Conservation (phyloP, 2,329 filamentous ascomycete genomes). For the Paraphaeosphaeria minitans region DNA sequence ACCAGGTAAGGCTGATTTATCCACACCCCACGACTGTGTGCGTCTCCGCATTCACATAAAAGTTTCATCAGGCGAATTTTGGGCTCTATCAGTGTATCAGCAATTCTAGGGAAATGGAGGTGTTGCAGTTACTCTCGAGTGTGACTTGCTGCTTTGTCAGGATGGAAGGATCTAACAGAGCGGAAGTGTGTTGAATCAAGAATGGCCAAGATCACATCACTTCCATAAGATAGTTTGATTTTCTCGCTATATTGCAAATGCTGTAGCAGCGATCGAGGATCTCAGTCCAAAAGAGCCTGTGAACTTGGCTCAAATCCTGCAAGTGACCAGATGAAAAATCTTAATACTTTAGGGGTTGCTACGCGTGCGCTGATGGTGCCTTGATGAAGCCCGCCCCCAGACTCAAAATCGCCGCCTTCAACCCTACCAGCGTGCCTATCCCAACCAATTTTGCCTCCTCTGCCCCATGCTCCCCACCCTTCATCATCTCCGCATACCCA, state of each 20-base stretch:
- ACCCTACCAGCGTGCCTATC: slow-evolving; percentile 5
- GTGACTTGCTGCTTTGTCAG: background rate
- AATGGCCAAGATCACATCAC: background rate
- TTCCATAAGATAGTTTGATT: no score
- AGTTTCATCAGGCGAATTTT: no score
- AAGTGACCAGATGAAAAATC: background rate
- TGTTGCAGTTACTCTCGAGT: background rate
- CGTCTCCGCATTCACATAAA: no score
- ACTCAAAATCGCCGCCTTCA: slow-evolving; percentile 8
- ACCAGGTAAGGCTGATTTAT: no score
- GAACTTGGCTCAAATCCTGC: background rate
- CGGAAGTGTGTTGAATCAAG: background rate
- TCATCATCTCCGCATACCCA: slow-evolving; percentile 10
- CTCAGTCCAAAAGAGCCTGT: background rate
- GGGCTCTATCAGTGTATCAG: no score
- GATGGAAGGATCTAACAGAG: background rate
- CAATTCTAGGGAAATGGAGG: no score
- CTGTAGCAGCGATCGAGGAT: background rate
- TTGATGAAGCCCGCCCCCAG: slow-evolving; percentile 11
- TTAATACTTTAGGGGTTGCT: background rate
- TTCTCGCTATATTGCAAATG: no score
- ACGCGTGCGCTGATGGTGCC: background rate
- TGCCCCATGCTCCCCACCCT: slow-evolving; percentile 4
- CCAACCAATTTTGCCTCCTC: slow-evolving; percentile 7
- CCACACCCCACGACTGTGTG: no score